Evolutionary conservation across 768 basidiomycete species (phyloP).

Genomic region (Collybia nuda): DNA sequence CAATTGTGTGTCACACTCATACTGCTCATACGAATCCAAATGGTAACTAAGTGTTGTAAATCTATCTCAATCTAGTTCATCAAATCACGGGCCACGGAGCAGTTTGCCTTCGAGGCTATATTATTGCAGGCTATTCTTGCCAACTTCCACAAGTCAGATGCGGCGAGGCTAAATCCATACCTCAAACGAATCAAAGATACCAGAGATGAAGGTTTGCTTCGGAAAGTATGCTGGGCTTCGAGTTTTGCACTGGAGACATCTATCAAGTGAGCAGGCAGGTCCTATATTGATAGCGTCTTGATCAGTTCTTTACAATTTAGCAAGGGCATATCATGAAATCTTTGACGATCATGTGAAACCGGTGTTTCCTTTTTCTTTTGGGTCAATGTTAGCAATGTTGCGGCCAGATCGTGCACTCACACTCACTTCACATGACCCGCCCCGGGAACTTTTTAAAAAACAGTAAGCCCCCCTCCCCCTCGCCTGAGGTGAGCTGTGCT

Average conservation of each 20-base stretch:
- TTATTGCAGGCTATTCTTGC: slow-evolving; percentile 62
- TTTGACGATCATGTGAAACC: slow-evolving; percentile 49
- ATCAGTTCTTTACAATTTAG: neutral
- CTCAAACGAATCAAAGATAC: slow-evolving; percentile 50
- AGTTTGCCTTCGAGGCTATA: slow-evolving; percentile 58
- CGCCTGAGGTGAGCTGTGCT: neutral
- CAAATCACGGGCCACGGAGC: slow-evolving; percentile 51
- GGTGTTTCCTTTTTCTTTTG: slow-evolving; percentile 48
- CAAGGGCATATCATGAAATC: slow-evolving; percentile 57
- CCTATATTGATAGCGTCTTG: neutral
- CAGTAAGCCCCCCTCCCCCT: slow-evolving; percentile 37
- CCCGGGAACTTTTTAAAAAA: slow-evolving; percentile 55
- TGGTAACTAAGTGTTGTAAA: neutral
- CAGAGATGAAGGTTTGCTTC: slow-evolving; percentile 50
- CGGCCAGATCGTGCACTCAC: slow-evolving; percentile 56
- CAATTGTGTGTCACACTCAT: slow-evolving; percentile 34
- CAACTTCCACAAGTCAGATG: slow-evolving; percentile 74
- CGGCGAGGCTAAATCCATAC: slow-evolving; percentile 68
- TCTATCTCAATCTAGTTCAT: slow-evolving; percentile 41
- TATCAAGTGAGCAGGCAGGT: slow-evolving; percentile 41
- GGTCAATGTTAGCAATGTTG: slow-evolving; percentile 49
- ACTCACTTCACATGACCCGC: slow-evolving; percentile 42
- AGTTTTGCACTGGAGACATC: slow-evolving; percentile 50
- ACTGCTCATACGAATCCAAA: neutral
- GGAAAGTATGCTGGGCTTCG: slow-evolving; percentile 55